A percentile compares a stretch with the other conserved stretches of the same genome.
Conservation (phyloP, 2,329 filamentous ascomycete genomes). For the Talaromyces piceae region DNA sequence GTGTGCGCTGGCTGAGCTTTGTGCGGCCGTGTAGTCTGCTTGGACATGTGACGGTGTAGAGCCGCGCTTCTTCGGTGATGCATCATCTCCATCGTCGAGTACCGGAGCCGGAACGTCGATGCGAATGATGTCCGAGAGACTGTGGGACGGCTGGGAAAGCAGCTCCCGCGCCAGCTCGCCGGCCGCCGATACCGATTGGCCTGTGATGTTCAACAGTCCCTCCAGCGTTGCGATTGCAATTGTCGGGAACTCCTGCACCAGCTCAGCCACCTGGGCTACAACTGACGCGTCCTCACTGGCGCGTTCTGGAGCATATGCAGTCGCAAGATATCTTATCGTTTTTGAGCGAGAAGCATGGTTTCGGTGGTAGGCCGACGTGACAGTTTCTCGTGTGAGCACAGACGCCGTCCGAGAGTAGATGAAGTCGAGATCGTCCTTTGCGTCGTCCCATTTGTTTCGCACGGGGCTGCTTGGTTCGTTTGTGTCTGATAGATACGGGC, state of each 20-base stretch:
- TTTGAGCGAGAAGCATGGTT: conserved; percentile 48
- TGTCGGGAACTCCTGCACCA: conserved; percentile 48
- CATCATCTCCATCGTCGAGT: conserved; percentile 18
- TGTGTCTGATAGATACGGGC: conserved; percentile 6
- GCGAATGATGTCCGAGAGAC: conserved; percentile 35
- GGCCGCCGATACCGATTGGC: conserved; percentile 51
- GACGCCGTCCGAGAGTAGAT: conserved; percentile 47
- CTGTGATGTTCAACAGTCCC: conserved; percentile 50
- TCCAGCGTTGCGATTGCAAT: conserved; percentile 43
- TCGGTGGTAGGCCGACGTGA: conserved; percentile 53
- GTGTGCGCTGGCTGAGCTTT: conserved; percentile 37
- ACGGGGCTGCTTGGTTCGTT: not conserved
- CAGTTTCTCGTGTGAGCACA: conserved; percentile 37
- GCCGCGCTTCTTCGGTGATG: conserved; percentile 8
- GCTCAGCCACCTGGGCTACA: conserved; percentile 45
- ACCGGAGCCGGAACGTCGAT: conserved; percentile 29
- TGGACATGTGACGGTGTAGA: conserved; percentile 1
- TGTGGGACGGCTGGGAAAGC: conserved; percentile 28
- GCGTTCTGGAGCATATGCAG: conserved; percentile 33
- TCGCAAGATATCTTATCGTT: conserved; percentile 50
- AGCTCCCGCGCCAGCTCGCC: conserved; percentile 54
- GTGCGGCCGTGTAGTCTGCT: conserved; percentile 22
- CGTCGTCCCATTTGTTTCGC: conserved; percentile 53
- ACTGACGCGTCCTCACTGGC: conserved; percentile 36
- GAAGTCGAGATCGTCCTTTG: conserved; percentile 53